Evolutionary conservation across 352 stramenopile genomes (phyloP).

Genomic region (Phytophthora constricta): DNA sequence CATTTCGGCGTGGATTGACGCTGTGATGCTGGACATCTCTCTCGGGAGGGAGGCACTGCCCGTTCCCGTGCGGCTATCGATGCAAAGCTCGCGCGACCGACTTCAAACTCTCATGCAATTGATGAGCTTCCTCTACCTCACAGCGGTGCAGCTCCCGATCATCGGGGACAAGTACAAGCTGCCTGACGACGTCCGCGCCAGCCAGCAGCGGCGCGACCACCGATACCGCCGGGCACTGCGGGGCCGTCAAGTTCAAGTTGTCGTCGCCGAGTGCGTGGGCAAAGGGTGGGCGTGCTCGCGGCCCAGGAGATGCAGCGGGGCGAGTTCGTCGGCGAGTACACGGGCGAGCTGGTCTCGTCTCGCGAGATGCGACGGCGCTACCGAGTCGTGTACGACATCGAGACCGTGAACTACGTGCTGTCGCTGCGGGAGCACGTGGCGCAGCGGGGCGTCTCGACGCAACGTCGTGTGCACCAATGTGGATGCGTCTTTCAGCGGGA

Average conservation of each 20-base stretch:
- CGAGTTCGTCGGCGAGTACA: conserved; percentile 70
- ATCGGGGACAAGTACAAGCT: conserved; percentile 31
- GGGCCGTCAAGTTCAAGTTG: conserved; percentile 41
- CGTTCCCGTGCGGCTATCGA: conserved; percentile 19
- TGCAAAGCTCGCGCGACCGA: background rate
- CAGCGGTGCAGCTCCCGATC: conserved; percentile 32
- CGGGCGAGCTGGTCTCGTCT: conserved; percentile 64
- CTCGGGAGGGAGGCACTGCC: conserved; percentile 23
- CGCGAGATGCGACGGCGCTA: conserved; percentile 49
- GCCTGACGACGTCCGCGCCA: conserved; percentile 19
- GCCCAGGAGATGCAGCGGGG: conserved; percentile 36
- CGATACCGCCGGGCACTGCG: conserved; percentile 29
- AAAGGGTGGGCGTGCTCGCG: conserved; percentile 61
- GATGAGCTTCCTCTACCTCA: conserved; percentile 44
- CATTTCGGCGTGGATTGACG: conserved; percentile 18
- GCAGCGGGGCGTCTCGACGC: background rate
- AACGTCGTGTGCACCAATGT: conserved; percentile 64
- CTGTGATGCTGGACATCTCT: conserved; percentile 21
- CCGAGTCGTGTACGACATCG: conserved; percentile 28
- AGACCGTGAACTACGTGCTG: conserved; percentile 58
- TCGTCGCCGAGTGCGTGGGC: conserved; percentile 22
- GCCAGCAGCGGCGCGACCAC: conserved; percentile 21
- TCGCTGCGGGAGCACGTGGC: conserved; percentile 55
- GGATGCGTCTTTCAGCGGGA: conserved; percentile 53
- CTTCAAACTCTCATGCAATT: conserved; percentile 11